Percentiles rank a stretch among this genome's conserved stretches.
phyloP scores from a whole-genome alignment of 2,329 filamentous ascomycete species.

The Neoarthrinium moseri region DNA sequence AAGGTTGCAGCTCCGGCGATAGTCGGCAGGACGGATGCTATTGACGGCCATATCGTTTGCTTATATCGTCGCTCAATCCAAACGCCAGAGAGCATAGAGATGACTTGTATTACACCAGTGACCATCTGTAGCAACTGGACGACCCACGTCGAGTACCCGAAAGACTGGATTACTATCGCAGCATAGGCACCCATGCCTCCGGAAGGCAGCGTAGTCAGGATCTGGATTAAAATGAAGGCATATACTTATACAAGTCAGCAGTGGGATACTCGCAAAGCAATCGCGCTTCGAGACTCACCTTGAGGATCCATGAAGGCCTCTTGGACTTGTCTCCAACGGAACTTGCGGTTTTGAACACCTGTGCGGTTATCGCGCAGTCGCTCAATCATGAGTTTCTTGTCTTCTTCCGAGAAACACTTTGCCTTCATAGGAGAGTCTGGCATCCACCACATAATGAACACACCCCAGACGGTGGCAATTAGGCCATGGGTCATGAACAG shows the following conservation, averaged over 20 bases:
- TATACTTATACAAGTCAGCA: neutral
- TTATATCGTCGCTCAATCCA: slow-evolving; percentile 5
- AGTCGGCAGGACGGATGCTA: slow-evolving; percentile 21
- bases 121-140: slow-evolving; percentile 37
- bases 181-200: slow-evolving; percentile 36
- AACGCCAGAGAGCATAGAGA: slow-evolving; percentile 24
- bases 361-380: slow-evolving; percentile 60
- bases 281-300: neutral
- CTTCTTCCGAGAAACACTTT: slow-evolving; percentile 64
- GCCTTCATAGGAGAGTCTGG: slow-evolving; percentile 71
- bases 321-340: slow-evolving; percentile 43
- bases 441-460: slow-evolving; percentile 63
- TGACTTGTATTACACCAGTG: slow-evolving; percentile 34
- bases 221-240: slow-evolving; percentile 14
- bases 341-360: slow-evolving; percentile 54
- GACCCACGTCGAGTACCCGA: slow-evolving; percentile 34
- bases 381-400: slow-evolving; percentile 63
- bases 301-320: slow-evolving; percentile 64
- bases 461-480: slow-evolving; percentile 61
- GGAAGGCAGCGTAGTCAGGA: slow-evolving; percentile 23
- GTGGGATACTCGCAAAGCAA: no score
- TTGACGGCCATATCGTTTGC: neutral
- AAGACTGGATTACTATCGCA: slow-evolving; percentile 34
- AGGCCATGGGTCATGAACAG: slow-evolving; percentile 67
- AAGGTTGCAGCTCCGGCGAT: slow-evolving; percentile 56